Base-by-base conservation (phyloP, 2,329 filamentous ascomycete species). In the Colletotrichum noveboracense region DNA sequence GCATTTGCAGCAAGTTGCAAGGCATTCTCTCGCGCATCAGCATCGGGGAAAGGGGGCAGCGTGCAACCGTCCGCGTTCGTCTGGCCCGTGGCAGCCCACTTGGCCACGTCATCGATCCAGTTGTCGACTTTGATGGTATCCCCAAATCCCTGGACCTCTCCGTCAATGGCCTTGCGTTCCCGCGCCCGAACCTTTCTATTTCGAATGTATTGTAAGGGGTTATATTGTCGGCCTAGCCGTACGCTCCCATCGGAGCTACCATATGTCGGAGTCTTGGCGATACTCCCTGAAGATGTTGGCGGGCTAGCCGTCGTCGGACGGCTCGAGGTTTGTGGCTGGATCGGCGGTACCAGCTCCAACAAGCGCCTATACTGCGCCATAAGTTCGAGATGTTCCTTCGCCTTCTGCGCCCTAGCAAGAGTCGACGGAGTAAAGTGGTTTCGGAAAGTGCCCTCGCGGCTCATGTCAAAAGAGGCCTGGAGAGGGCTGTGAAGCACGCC, bases 161-260 rank as follows among this genome's bases (percentile, higher is more conserved):
- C 92, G 80, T 97, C 92, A 38, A 98, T 93, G 1, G 90, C 85
- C 78, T 91, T 93, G 55, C 95, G 91, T 84, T 97, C 95, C 18
- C 96, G 91, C 30, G 94, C 93, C 77, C 97, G 91, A 14, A 97
- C 91, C 82, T 96, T 96, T 64, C 96, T 91, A 81, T 99, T 98
- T 24, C 97, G 93, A 71, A 98, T 94, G 79, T 95, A 95, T 83
- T 98, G 97, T 28, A 99, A 86, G 6, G 96, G 97, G 82, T 99
- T 98, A 82, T 98, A 98, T 3, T 88, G 86, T 68, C 96, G 93
- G 6, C 94, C 94, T 9, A 93, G 83, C 74, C 79, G 86, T 66
- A 77, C 84, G 83, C 70, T 83, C 76, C 74, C 83, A 69, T 79
- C 87, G 81, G 72, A 75, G 85, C 78, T 64, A 85, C 80, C 77